Evolutionary conservation across 371 early-diverging fungal genomes (phyloP).

Genomic region (Mucor velutinosus): DNA sequence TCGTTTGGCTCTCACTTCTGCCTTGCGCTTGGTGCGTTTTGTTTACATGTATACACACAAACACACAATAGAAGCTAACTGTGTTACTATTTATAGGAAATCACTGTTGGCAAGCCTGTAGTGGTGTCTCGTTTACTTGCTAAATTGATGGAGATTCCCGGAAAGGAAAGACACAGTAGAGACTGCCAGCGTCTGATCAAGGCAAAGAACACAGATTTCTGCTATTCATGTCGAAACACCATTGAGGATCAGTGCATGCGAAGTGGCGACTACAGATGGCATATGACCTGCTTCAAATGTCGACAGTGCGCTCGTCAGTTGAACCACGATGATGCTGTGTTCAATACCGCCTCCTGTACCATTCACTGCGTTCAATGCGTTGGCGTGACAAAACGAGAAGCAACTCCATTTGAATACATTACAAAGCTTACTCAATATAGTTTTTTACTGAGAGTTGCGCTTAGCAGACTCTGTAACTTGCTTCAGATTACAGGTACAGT

Average conservation of each 20-base stretch:
- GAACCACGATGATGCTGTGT: conserved; percentile 42
- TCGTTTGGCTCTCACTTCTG: conserved; percentile 84
- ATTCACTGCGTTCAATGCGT: conserved; percentile 51
- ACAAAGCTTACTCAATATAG: conserved; percentile 91
- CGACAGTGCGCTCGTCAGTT: conserved; percentile 59
- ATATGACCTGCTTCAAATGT: conserved; percentile 80
- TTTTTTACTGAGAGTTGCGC: conserved; percentile 84
- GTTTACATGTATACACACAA: neutral
- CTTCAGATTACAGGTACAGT: conserved; percentile 67
- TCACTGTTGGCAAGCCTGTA: conserved; percentile 30
- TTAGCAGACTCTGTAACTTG: conserved; percentile 80
- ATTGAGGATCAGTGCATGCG: conserved; percentile 90
- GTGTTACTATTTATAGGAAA: conserved; percentile 31
- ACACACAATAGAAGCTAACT: neutral
- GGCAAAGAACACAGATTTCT: conserved; percentile 74
- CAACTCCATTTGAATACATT: conserved; percentile 58
- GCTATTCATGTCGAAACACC: conserved; percentile 72
- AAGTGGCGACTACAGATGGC: conserved; percentile 76
- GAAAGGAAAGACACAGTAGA: conserved; percentile 48
- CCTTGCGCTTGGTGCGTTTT: conserved; percentile 67
- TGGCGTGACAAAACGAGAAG: conserved; percentile 24
- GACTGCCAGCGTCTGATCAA: conserved; percentile 50
- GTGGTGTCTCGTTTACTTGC: conserved; percentile 63
- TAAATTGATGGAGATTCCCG: conserved; percentile 66
- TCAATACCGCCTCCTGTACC: conserved; percentile 45